Evolutionary conservation across 1,139 yeast species (phyloP), one percentile per base, ranked within the genome.

Genomic region (Zygosaccharomyces sapae): DNA sequence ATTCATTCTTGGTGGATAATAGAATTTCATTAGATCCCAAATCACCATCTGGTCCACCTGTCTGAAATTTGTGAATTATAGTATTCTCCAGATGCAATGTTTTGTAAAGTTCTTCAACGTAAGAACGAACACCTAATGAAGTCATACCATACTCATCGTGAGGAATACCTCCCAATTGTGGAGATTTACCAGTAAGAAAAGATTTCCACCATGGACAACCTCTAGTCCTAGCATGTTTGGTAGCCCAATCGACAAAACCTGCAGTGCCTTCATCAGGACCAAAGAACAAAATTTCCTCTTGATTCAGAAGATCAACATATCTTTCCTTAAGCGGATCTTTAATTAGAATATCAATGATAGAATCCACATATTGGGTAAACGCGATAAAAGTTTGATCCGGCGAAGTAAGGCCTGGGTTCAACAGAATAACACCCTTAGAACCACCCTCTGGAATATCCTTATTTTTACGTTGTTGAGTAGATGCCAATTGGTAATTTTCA

Each of bases 151-250:
- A 92, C 63, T 81, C 94, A 69, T 92, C 98, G 68, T 92, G 98
- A 49, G 98, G 98, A 65, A 92, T 92, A 67, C 98, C 98, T 65
- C 98, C 98, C 51, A 92, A 72, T 48, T 79, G 73, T 51, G 96
- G 96, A 41, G 90, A 80, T 73, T 92, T 92, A 58, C 98, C 98
- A 38, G 98, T 92, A 70, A 92, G 84, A 76, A 92, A 92, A 1
- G 97, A 92, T 71, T 89, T 90, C 98, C 98, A 92, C 96, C 96
- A 89, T 53, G 96, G 92, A 43, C 97, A 96, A 54, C 96, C 96
- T 69, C 98, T 83, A 52, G 74, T 72, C 63, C 87, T 81, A 34
- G 98, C 98, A 66, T 92, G 98, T 56, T 81, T 72, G 38, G 97
- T 92, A n/a, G 98, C 98, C 98, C 98, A 92, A 68, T 92, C 90